These are phyloP conservation scores for Amanita pseudoporphyria DNA, from an alignment of 768 basidiomycete genomes.

Conservation along the genomic window DNA sequence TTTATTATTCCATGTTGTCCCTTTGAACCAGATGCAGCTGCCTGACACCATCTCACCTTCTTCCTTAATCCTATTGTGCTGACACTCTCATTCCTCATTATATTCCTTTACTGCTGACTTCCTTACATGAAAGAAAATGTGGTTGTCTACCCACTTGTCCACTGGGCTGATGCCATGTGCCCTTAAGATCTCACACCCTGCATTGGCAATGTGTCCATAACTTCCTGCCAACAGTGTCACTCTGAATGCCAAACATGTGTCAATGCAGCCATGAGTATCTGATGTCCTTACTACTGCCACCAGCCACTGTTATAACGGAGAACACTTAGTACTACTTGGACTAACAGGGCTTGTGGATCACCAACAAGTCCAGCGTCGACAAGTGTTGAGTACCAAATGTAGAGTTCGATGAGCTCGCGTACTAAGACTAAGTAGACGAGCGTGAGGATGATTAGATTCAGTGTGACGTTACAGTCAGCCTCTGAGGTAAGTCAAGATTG, in stretches of 20 bases:
- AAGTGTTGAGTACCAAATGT: too few species aligned
- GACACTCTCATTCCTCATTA: neutral
- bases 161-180: conserved; percentile 17
- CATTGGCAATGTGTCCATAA: conserved; percentile 17
- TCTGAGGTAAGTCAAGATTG: too few species aligned
- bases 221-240: conserved; percentile 10
- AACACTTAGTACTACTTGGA: too few species aligned
- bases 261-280: conserved; percentile 7
- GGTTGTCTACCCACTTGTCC: too few species aligned
- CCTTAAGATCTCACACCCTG: conserved; percentile 14
- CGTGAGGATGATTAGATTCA: too few species aligned
- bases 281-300: conserved; percentile 16
- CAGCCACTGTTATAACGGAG: conserved; percentile 35
- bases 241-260: conserved; percentile 12
- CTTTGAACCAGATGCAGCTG: conserved; percentile 15
- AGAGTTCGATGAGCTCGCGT: too few species aligned
- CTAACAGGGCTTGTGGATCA: too few species aligned
- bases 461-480: too few species aligned
- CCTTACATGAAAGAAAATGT: conserved; percentile 18
- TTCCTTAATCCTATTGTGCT: neutral
- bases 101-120: neutral
- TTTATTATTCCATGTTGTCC: conserved; percentile 11
- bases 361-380: too few species aligned
- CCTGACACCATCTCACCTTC: neutral
- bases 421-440: too few species aligned